A percentile compares a stretch with the other conserved stretches of the same genome.
phyloP scores from a whole-genome alignment of 805 yeast species.

The Kuraishia cidri region DNA sequence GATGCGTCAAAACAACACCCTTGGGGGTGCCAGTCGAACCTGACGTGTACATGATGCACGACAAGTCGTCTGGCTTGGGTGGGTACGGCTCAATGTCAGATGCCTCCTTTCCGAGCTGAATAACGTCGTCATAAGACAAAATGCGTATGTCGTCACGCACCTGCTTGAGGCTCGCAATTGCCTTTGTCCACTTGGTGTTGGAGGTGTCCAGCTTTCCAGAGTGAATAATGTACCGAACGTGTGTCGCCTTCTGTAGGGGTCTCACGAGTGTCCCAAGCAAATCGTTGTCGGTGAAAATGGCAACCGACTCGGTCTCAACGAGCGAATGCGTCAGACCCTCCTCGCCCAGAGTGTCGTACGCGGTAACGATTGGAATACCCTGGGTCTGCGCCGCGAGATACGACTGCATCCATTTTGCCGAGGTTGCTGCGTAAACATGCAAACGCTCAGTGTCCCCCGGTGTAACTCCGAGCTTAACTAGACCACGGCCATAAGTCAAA shows the following conservation, averaged over 20 bases:
- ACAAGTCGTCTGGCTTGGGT: conserved; percentile 49
- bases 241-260: conserved; percentile 58
- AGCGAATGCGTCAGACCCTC: conserved; percentile 81
- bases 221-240: conserved; percentile 65
- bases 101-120: conserved; percentile 51
- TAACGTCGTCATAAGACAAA: conserved; percentile 53
- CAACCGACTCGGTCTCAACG: conserved; percentile 70
- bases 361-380: conserved; percentile 82
- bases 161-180: conserved; percentile 49
- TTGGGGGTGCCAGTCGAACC: conserved; percentile 84
- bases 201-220: conserved; percentile 47
- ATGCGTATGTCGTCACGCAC: conserved; percentile 74
- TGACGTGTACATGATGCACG: conserved; percentile 82
- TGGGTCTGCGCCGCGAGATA: conserved; percentile 75
- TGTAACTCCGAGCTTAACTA: conserved; percentile 60
- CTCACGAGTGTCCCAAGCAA: conserved; percentile 57
- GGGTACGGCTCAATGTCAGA: conserved; percentile 25
- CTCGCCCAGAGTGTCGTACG: conserved; percentile 93
- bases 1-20: conserved; percentile 67
- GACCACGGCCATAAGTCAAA: conserved; percentile 62
- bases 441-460: conserved; percentile 54
- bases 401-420: conserved; percentile 85
- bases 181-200: conserved; percentile 51
- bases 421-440: conserved; percentile 84
- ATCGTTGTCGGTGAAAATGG: conserved; percentile 76